Base-by-base conservation (phyloP, 2,329 filamentous ascomycete species). In the Botrytis elliptica region DNA sequence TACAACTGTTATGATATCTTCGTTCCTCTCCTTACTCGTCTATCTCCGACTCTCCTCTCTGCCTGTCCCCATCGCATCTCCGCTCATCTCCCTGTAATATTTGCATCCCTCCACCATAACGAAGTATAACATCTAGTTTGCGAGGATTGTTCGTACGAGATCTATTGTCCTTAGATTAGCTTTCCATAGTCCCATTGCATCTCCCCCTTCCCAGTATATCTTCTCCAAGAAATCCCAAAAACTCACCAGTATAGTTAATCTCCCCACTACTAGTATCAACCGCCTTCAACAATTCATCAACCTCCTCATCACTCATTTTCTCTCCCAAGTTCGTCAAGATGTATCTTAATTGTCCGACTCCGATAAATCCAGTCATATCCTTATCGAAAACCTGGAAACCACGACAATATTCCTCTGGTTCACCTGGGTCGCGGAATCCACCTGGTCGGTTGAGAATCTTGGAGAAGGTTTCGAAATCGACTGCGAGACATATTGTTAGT, bases 361-460 rank as follows among this genome's bases (percentile, higher is more conserved):
- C 96, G 82, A 99, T 98, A 84, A 95, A 98, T 70, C 96, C 96
- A 75, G 94, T 97, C 90, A 97, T 92, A 83, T 99, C 96, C 86
- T 99, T 99, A 85, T 99, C 96, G 81, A 99, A 99, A 71, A 99
- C 96, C 84, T 99, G 96, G 87, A 99, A 99, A 73, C 96, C 96
- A 76, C 95, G 93, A 85, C 95, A 97, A 86, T 99, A 99, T 84
- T 98, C 95, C 82, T 98, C 95, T 59, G 96, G 95, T 85, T 98
- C 95, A 82, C 96, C 96, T 3, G 96, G 95, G 81, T 98, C 96
- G 83, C 96, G 94, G 92, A 99, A 99, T 80, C 96, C 96, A 82
- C 95, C 95, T 52, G 96, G 96, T 77, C 96, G 93, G 89, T 98
- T 98, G 77, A 99, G 93, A 80, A 98, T 91, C 84, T 96, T 96